Base-by-base conservation (phyloP, 805 yeast species). In the Zygosaccharomyces gambellarensis region DNA sequence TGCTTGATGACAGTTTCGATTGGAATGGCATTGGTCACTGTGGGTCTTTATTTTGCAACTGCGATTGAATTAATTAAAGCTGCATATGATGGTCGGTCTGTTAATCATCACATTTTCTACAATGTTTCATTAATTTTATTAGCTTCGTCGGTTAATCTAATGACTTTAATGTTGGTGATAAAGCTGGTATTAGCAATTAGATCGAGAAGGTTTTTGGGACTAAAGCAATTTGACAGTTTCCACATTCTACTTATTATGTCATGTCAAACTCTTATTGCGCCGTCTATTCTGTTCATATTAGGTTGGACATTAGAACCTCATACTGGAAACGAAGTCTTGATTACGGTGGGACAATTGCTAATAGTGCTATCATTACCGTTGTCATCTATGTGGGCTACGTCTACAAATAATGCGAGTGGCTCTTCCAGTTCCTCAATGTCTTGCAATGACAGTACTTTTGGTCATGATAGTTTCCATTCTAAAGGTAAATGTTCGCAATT, bases 371-470 rank as follows among this genome's bases (percentile, higher is more conserved):
- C 90, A 3, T 71, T 90, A 47, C 97, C 97, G 0, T 67, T 90
- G 43, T 81, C 96, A 0, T 80, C 96, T 0, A 77, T 90, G 78
- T 90, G 97, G 97, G 95, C 97, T 0, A 72, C 83, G 3, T 72
- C 89, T 2, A 74, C 84, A 1, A 82, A 83, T 57, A 79, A 78
- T 48, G 61, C 74, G 1, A 49, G 75, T 3, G 28, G 9, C 1
- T 57, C 56, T 7, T 76, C 82, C 21, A 68, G 70, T 2, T 72
- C 81, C 1, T 39, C 66, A 7, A 21, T 30, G 45, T 42, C 45
- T 22, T 29, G 40, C 22, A 43, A 34, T 22, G 46, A 34, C 22
- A 34, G 40, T 14, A 11, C 30, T 17, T 27, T 25, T 14, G 40
- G 40, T 17, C 21, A n/a, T 14, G 46, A 34, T n/a, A 34, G 23